A percentile compares a stretch with the other conserved stretches of the same genome.
phyloP scores from a whole-genome alignment of 306 rosid genomes.

The Arachis hypogaea region DNA sequence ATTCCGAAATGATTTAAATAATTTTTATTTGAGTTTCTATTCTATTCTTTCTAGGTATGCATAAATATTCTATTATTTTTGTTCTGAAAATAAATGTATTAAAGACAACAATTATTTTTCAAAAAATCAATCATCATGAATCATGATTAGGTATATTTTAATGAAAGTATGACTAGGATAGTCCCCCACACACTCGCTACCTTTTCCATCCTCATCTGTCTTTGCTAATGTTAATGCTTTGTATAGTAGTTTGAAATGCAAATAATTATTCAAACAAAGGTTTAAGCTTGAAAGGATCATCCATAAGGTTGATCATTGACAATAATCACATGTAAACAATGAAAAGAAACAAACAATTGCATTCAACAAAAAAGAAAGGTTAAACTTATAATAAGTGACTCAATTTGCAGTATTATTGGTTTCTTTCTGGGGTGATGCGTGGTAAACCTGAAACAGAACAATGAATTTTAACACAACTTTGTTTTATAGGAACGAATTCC shows the following conservation, averaged over 20 bases:
- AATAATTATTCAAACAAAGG: neutral
- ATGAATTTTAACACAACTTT: constrained; percentile 30
- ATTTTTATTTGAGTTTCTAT: too few relatives aligned
- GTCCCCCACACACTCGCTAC: neutral
- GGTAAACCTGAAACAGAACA: too few relatives aligned
- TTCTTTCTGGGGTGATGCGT: too few relatives aligned
- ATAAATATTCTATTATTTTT: too few relatives aligned
- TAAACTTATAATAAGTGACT: constrained; percentile 31
- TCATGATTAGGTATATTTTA: neutral
- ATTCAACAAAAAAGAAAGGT: neutral
- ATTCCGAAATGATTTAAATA: too few relatives aligned
- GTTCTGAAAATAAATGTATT: too few relatives aligned
- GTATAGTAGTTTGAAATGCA: neutral
- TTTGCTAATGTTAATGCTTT: neutral
- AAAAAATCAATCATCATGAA: neutral
- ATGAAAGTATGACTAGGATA: constrained; percentile 9
- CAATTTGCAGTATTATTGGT: neutral
- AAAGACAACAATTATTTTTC: neutral
- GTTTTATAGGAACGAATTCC: constrained; percentile 86
- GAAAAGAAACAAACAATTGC: constrained; percentile 3
- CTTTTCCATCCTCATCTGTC: neutral
- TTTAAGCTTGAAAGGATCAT: neutral
- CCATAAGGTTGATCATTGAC: neutral
- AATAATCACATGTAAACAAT: neutral
- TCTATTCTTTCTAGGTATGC: too few relatives aligned